Evolutionary conservation across 2,329 filamentous ascomycete genomes (phyloP).

Genomic region (Fusarium humuli): DNA sequence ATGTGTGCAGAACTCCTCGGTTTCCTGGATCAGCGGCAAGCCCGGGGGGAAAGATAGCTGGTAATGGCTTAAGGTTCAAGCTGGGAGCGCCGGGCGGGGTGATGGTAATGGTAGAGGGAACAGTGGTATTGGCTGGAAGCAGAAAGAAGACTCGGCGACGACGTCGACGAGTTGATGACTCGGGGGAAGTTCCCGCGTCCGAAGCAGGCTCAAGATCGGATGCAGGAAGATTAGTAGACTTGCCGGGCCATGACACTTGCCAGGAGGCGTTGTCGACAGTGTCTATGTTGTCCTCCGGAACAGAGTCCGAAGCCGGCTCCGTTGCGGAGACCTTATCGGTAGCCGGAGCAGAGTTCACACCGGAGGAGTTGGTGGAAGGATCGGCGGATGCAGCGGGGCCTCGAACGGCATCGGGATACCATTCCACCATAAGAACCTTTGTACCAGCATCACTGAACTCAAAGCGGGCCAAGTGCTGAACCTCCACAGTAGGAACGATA

Average conservation of each 20-base stretch:
- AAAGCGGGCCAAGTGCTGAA: conserved; percentile 72
- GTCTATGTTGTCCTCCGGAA: conserved; percentile 4
- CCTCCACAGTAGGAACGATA: conserved; percentile 42
- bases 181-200: conserved; percentile 49
- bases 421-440: conserved; percentile 94
- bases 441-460: conserved; percentile 90
- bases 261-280: conserved; percentile 57
- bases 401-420: conserved; percentile 64
- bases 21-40: conserved; percentile 77
- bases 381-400: conserved; percentile 34
- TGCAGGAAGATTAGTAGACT: conserved; percentile 76
- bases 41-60: conserved; percentile 85
- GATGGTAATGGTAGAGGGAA: conserved; percentile 80
- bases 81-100: conserved; percentile 55
- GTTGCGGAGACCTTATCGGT: conserved; percentile 39
- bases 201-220: conserved; percentile 52
- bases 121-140: conserved; percentile 75
- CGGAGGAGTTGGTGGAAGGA: conserved; percentile 12
- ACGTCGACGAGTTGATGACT: conserved; percentile 48
- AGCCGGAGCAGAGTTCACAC: conserved; percentile 25
- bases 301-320: conserved; percentile 26
- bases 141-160: conserved; percentile 81
- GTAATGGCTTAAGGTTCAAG: conserved; percentile 79
- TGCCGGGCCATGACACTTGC: conserved; percentile 87
- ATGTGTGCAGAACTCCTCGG: conserved; percentile 86